These are phyloP conservation scores for Solanum appendiculatum DNA, from an alignment of 257 asterid species.

Conservation along the genomic window DNA sequence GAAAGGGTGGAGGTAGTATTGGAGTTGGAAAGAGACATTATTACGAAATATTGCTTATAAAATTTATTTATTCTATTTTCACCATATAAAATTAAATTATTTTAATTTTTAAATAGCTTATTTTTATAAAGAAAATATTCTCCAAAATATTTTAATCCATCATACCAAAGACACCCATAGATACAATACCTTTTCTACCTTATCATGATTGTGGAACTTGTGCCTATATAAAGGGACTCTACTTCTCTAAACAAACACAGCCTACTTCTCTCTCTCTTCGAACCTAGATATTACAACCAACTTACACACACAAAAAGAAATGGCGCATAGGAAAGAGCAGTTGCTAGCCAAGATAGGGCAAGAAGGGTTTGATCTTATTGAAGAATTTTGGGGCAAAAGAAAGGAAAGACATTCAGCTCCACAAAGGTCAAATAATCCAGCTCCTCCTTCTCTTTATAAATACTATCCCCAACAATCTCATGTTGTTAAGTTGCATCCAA, in stretches of 20 bases:
- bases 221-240: constrained; percentile 7
- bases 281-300: neutral
- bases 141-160: neutral
- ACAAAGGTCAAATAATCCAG: neutral
- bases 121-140: neutral
- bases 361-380: neutral
- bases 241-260: neutral
- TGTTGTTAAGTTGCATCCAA: neutral
- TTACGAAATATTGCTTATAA: neutral
- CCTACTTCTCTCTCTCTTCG: neutral
- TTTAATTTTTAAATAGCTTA: neutral
- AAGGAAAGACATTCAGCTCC: neutral
- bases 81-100: neutral
- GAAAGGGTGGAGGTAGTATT: neutral
- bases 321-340: neutral
- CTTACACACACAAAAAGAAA: neutral
- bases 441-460: neutral
- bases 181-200: neutral
- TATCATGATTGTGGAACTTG: neutral
- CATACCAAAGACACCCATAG: neutral
- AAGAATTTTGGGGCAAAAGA: neutral
- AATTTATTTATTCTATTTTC: neutral
- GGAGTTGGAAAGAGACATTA: neutral
- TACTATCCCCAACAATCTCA: neutral
- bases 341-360: neutral